Evolutionary conservation across 2,329 filamentous ascomycete species (phyloP), one percentile per base, ranked within the genome.

Genomic region (Sporothrix humicola): DNA sequence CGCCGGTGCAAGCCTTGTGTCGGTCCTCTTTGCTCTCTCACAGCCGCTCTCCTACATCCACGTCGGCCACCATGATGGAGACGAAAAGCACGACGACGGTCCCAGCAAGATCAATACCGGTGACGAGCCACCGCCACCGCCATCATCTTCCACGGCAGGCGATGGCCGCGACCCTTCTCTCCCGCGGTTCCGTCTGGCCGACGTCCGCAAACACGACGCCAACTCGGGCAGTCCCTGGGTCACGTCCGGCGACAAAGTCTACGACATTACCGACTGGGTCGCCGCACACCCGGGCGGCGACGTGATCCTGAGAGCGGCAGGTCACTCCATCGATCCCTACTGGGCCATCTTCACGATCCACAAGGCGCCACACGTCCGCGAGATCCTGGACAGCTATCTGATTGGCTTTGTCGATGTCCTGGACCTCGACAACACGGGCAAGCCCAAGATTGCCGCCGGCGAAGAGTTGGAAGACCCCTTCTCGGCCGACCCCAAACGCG

Each of bases 261-360:
- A 92, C 83, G 88, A 92, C 77, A 92, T 92, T 71, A 92, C 90
- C 0, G 88, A 91, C 69, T 92, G 90, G 89, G 82, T 92, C 26
- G 82, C 84, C 0, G 88, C 86, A 0, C 90, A 92, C 78, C 90
- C 90, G 0, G 90, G 90, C 3, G 90, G 90, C 58, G 87, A 91
- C 71, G 89, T 92, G 15, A 92, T 92, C 74, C 82, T 92, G 9
- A 86, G 88, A 44, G 90, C 90, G 1, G 89, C 89, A 0, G 90
- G 90, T 3, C 87, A 87, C 52, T 87, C 86, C 72, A 87, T 92
- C 69, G 90, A 92, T 70, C 86, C 87, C 0, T 92, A 91, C 81
- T 92, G 90, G 90, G 84, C 91, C 74, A 91, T 92, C 71, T 92
- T 92, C 79, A 84, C 86, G 65, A 92, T 92, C 74, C 90, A 92